Base-by-base conservation (phyloP, 495 filamentous ascomycete species). In the Xylaria acuta region DNA sequence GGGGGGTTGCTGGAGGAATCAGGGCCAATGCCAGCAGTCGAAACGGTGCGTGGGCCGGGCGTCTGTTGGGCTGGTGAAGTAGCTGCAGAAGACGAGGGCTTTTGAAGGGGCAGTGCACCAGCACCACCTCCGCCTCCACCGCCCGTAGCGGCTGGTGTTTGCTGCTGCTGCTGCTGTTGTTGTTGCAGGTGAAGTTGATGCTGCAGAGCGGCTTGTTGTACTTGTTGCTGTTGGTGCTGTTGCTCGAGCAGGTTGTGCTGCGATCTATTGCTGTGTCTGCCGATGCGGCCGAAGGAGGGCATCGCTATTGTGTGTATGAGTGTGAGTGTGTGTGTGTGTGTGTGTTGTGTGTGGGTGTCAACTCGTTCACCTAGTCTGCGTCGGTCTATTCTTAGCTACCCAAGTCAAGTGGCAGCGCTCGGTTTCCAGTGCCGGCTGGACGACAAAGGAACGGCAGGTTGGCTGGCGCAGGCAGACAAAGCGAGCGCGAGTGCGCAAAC, bases 221-320 rank as follows among this genome's bases (percentile, higher is more conserved):
- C 64, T 58, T 74, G 78, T 3, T 76, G 77, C 7, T 80, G 78
- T 12, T 77, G 70, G 5, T 77, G 80, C 36, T 80, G 81, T 56
- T 80, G 80, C 80, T 82, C 84, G 69, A 83, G 80, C 63, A 86
- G 77, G 67, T 83, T 85, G 75, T 85, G 84, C 76, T 85, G 84
- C 80, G 84, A 85, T 75, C 82, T 82, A 77, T 84, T 85, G 80
- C 81, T 83, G 67, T 81, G 78, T 70, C 73, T 84, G 76, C 81
- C 82, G 79, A 84, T 74, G 77, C 83, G 82, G 79, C 81, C 80
- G 77, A 84, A 86, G 68, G 82, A 79, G 72, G 75, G 77, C 77
- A 79, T 79, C 75, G 74, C 80, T 83, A 83, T 82, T 79, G 75
- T 82, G 64, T 59, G n/a, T n/a, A n/a, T n/a, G n/a, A n/a, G n/a